phyloP scores from a whole-genome alignment of 257 asterid species.

The Plantago ovata region DNA sequence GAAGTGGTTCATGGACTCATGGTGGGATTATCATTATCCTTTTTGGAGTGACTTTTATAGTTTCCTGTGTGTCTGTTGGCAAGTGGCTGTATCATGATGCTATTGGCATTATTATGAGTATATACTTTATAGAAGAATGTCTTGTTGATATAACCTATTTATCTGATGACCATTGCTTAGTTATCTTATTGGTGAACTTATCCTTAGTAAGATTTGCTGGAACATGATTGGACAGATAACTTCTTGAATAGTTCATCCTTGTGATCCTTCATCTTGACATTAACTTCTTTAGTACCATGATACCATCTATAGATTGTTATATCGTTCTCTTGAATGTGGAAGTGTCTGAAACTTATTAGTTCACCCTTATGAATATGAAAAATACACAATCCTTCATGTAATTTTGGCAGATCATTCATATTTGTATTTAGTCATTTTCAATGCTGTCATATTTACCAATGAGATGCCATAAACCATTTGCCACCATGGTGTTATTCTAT shows the following conservation, averaged over 20 bases:
- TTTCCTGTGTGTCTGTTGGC: slow-evolving; percentile 1
- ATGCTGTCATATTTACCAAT: too few relatives aligned
- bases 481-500: too few relatives aligned
- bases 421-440: too few relatives aligned
- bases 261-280: not conserved
- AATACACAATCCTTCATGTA: too few relatives aligned
- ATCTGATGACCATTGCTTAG: not conserved
- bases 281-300: not conserved
- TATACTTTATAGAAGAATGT: not conserved
- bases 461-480: too few relatives aligned
- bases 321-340: not conserved
- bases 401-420: too few relatives aligned
- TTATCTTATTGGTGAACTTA: not conserved
- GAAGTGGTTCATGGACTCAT: too few relatives aligned
- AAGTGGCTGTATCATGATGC: not conserved
- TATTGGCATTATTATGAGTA: not conserved
- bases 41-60: too few relatives aligned
- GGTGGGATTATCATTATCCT: too few relatives aligned
- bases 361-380: too few relatives aligned
- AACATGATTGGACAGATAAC: not conserved
- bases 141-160: slow-evolving; percentile 3
- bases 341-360: not conserved
- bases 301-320: not conserved
- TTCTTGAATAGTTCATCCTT: not conserved
- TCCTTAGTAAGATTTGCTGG: not conserved